Evolutionary conservation across 164 flowering plant species (phyloP).

Genomic region (Saururus chinensis): DNA sequence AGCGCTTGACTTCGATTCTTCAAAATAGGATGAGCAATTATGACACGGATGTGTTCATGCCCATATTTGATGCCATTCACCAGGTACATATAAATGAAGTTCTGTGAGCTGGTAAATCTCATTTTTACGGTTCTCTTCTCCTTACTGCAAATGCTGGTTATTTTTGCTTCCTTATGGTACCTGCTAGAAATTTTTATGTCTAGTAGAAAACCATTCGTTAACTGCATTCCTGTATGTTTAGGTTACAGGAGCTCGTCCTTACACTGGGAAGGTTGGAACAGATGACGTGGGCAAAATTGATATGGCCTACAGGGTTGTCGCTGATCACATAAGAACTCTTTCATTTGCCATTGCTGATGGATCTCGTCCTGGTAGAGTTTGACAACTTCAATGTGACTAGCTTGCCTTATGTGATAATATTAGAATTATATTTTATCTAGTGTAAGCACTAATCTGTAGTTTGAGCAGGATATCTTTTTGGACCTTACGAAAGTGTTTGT

Average conservation of each 20-base stretch:
- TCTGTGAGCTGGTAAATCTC: neutral
- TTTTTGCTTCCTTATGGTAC: no score
- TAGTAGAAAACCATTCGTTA: neutral
- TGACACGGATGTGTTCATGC: conserved; percentile 95
- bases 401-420: neutral
- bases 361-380: conserved; percentile 76
- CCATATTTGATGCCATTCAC: conserved; percentile 82
- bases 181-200: neutral
- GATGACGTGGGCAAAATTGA: conserved; percentile 87
- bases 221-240: conserved; percentile 9
- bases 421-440: neutral
- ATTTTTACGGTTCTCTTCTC: no score
- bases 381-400: neutral
- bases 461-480: neutral
- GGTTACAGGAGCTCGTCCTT: conserved; percentile 83
- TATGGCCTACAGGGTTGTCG: conserved; percentile 99
- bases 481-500: neutral
- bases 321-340: conserved; percentile 94
- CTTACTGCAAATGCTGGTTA: no score
- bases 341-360: conserved; percentile 99
- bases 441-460: neutral
- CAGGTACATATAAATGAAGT: conserved; percentile 26
- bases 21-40: conserved; percentile 97
- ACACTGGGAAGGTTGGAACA: conserved; percentile 78
- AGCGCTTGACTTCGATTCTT: conserved; percentile 86